Percentiles rank a stretch among this genome's conserved stretches.
Conservation (phyloP, 306 rosid genomes). For the Crotalaria pallida region DNA sequence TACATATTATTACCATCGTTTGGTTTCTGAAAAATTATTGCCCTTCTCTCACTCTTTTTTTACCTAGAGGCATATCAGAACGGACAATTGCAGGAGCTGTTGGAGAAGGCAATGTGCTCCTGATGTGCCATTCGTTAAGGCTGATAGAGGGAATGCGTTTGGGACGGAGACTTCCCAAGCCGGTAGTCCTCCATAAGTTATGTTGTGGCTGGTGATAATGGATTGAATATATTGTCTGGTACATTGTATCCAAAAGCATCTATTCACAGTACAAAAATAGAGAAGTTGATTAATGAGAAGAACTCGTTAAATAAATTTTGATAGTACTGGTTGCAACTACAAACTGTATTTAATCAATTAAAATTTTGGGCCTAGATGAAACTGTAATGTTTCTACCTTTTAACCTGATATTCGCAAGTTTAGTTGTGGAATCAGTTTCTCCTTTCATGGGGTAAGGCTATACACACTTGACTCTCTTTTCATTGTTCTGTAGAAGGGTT, state of each 20-base stretch:
- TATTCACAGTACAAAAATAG: conserved; percentile 3
- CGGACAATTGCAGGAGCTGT: conserved; percentile 72
- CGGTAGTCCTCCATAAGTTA: conserved; percentile 7
- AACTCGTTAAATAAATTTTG: conserved; percentile 9
- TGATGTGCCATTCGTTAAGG: conserved; percentile 30
- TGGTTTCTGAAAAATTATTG: neutral
- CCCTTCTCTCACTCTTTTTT: neutral
- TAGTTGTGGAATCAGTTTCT: neutral
- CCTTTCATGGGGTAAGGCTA: neutral
- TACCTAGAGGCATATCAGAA: conserved; percentile 83
- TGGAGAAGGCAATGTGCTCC: conserved; percentile 86
- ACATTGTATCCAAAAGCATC: neutral
- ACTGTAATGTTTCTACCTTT: neutral
- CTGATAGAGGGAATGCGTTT: conserved; percentile 1
- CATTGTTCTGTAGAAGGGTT: neutral
- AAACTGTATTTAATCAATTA: neutral
- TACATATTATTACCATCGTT: neutral
- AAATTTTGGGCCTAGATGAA: neutral
- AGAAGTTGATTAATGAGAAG: neutral
- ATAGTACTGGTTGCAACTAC: neutral
- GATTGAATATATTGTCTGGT: conserved; percentile 15
- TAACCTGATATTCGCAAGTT: neutral
- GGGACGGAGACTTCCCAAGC: neutral
- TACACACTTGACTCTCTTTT: neutral
- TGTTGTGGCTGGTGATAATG: neutral